Conservation (phyloP, 768 basidiomycete species). For the Panellus pusillus region DNA sequence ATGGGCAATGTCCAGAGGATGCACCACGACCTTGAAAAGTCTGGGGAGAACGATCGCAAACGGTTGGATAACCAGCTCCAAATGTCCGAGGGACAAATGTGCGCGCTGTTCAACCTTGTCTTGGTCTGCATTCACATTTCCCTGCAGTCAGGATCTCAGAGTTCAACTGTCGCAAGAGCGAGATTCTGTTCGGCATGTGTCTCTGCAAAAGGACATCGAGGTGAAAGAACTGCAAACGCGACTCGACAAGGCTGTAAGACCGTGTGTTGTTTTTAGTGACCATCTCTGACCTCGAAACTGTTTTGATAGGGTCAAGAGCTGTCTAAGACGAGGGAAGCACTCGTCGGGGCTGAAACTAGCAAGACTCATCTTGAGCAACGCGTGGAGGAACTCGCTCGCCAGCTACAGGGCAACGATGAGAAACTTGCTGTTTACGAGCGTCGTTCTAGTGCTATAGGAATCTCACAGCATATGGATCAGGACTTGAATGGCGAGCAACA, state of each 20-base stretch:
- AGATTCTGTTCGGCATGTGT: constrained; percentile 69
- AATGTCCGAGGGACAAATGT: constrained; percentile 80
- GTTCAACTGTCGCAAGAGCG: constrained; percentile 71
- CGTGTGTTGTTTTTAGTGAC: background rate
- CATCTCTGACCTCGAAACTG: background rate
- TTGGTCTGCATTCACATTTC: background rate
- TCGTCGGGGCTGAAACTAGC: constrained; percentile 74
- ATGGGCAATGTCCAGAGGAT: constrained; percentile 90
- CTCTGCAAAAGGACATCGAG: constrained; percentile 81
- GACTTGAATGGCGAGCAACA: constrained; percentile 71
- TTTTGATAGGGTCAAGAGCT: constrained; percentile 56
- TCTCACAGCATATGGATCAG: constrained; percentile 38
- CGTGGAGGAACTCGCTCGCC: constrained; percentile 56
- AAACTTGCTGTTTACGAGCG: constrained; percentile 88
- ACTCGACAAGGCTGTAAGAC: constrained; percentile 68
- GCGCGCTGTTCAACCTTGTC: constrained; percentile 23
- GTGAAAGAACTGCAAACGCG: constrained; percentile 69
- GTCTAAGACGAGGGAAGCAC: constrained; percentile 65
- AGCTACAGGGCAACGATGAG: constrained; percentile 76
- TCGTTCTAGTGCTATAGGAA: constrained; percentile 39
- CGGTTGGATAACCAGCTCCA: constrained; percentile 80
- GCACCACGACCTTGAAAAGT: constrained; percentile 84
- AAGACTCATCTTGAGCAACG: constrained; percentile 78
- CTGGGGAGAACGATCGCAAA: constrained; percentile 78
- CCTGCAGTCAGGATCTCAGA: constrained; percentile 68